phyloP scores from a whole-genome alignment of 1,139 yeast species.

The Pichia sp. region DNA sequence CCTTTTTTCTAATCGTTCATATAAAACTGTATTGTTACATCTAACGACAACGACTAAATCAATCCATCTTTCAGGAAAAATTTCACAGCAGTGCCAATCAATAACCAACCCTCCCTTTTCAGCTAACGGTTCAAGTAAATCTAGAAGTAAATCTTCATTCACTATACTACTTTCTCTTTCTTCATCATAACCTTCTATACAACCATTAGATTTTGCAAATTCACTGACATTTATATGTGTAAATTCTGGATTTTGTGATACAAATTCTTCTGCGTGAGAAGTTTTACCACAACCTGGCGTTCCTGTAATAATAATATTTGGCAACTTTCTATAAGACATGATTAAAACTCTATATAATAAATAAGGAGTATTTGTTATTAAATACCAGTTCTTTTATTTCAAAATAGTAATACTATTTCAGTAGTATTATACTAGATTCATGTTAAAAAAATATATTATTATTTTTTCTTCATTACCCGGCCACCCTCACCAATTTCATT shows the following conservation, averaged over 20 bases:
- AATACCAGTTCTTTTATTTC: too few species aligned
- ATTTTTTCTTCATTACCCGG: constrained; percentile 5
- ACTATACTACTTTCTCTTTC: constrained; percentile 81
- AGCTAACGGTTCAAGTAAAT: constrained; percentile 70
- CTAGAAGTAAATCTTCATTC: constrained; percentile 84
- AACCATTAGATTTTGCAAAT: constrained; percentile 69
- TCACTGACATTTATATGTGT: constrained; percentile 69
- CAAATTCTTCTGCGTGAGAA: constrained; percentile 67
- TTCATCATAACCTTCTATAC: constrained; percentile 81
- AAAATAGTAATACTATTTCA: too few species aligned
- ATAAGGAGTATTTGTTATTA: too few species aligned
- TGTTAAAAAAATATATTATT: too few species aligned
- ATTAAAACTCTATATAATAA: too few species aligned
- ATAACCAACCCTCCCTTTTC: constrained; percentile 79
- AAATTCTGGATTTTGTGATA: constrained; percentile 32
- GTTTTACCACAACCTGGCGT: constrained; percentile 98
- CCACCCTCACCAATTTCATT: neutral
- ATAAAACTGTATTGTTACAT: constrained; percentile 64
- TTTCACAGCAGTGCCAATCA: constrained; percentile 98
- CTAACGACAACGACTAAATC: constrained; percentile 88
- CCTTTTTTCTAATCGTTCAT: constrained; percentile 67
- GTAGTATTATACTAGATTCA: too few species aligned
- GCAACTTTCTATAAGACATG: constrained; percentile 41
- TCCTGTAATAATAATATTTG: constrained; percentile 88
- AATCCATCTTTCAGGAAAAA: constrained; percentile 86